A percentile compares a stretch with the other conserved stretches of the same genome.
phyloP scores from a whole-genome alignment of 768 basidiomycete species.

The Neoboletus brunneissimus region DNA sequence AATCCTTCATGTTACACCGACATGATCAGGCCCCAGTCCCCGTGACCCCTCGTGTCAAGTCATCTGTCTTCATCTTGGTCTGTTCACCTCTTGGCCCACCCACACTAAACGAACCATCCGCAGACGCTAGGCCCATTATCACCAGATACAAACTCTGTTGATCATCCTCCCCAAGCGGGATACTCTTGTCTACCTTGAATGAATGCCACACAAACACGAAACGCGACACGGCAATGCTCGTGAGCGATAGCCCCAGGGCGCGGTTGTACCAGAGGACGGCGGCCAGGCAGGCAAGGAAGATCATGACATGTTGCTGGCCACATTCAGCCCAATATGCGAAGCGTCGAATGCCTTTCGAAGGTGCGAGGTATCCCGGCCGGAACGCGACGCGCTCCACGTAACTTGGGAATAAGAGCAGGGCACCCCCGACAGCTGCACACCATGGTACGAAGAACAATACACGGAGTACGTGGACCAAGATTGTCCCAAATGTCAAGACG shows the following conservation, averaged over 20 bases:
- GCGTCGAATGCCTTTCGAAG: slow-evolving; percentile 34
- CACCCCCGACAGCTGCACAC: slow-evolving; percentile 35
- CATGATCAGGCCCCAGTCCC: too few species aligned
- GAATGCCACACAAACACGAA: slow-evolving; percentile 28
- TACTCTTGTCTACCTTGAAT: slow-evolving; percentile 20
- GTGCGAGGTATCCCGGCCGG: slow-evolving; percentile 27
- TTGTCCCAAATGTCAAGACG: not conserved
- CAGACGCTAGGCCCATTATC: slow-evolving; percentile 17
- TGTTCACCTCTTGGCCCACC: not conserved
- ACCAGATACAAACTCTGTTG: slow-evolving; percentile 35
- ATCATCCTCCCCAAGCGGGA: slow-evolving; percentile 34
- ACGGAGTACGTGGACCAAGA: slow-evolving; percentile 9
- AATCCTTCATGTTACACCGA: not conserved
- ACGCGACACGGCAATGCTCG: slow-evolving; percentile 18
- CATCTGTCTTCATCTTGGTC: not conserved
- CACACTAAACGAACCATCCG: not conserved
- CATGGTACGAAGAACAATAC: slow-evolving; percentile 34
- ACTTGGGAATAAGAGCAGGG: slow-evolving; percentile 30
- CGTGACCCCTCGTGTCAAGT: not conserved
- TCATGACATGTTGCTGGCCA: slow-evolving; percentile 33
- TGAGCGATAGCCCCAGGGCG: slow-evolving; percentile 21
- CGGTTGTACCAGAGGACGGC: slow-evolving; percentile 19
- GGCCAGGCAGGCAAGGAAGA: slow-evolving; percentile 29
- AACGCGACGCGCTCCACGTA: slow-evolving; percentile 30
- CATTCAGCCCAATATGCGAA: slow-evolving; percentile 39